Percentiles rank a stretch among this genome's conserved stretches.
Conservation (phyloP, 108 stramenopile species). For the Stephanodiscus triporus region DNA sequence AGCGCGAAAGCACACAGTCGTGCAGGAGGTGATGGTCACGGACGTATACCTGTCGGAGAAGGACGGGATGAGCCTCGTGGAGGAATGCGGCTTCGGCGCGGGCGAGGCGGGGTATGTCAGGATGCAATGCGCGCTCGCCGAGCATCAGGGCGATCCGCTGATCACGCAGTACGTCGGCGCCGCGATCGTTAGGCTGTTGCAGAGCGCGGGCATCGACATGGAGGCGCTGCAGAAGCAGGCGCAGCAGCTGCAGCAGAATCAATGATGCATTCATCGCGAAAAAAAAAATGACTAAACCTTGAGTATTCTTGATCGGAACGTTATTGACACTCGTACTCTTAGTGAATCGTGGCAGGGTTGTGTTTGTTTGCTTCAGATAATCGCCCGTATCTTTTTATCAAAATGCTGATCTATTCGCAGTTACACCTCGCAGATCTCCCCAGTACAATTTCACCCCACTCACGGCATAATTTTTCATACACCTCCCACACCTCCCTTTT, state of each 20-base stretch:
- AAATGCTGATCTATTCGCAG: background rate
- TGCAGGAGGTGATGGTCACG: conserved; percentile 78
- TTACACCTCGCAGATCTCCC: too few species aligned
- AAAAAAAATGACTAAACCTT: too few species aligned
- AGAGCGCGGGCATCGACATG: conserved; percentile 80
- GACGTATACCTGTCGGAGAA: conserved; percentile 71
- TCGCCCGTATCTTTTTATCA: background rate
- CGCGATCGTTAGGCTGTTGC: conserved; percentile 76
- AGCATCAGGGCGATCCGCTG: conserved; percentile 87
- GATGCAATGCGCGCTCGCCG: conserved; percentile 85
- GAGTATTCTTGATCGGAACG: too few species aligned
- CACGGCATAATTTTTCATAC: too few species aligned
- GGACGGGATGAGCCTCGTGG: conserved; percentile 39
- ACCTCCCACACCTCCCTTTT: background rate
- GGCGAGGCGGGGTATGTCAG: conserved; percentile 80
- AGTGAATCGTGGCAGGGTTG: background rate
- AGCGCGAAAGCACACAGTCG: conserved; percentile 72
- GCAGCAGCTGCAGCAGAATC: conserved; percentile 13
- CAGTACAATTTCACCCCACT: too few species aligned
- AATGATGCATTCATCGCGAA: background rate
- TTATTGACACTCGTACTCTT: background rate
- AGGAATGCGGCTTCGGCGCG: conserved; percentile 76
- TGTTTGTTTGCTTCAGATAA: background rate
- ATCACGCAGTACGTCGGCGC: conserved; percentile 80
- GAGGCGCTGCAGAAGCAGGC: conserved; percentile 35